Percentiles rank a stretch among this genome's conserved stretches.
Evolutionary conservation across 2,329 filamentous ascomycete genomes (phyloP).

Genomic region (Dothideomycetes sp.): DNA sequence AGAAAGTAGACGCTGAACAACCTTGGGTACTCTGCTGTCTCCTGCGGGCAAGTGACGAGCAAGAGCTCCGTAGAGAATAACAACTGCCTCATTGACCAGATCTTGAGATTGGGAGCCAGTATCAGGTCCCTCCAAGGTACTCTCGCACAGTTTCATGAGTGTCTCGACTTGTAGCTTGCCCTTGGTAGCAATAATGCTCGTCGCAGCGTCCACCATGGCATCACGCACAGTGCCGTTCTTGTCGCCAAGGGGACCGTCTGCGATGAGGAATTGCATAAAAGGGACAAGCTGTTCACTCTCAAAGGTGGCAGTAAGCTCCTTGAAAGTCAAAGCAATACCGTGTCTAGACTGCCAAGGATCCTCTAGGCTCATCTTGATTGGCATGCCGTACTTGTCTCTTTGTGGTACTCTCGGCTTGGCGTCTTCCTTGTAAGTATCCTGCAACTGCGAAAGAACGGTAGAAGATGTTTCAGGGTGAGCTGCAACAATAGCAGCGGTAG

Average conservation of each 20-base stretch:
- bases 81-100: constrained; percentile 89
- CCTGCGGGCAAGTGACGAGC: constrained; percentile 75
- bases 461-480: constrained; percentile 49
- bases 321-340: constrained; percentile 79
- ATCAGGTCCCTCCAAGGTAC: constrained; percentile 74
- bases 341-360: constrained; percentile 90
- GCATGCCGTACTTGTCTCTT: constrained; percentile 90
- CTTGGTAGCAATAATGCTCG: constrained; percentile 66
- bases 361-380: constrained; percentile 71
- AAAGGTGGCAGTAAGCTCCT: constrained; percentile 64
- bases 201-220: constrained; percentile 88
- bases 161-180: constrained; percentile 75
- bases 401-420: constrained; percentile 74
- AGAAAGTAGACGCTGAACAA: constrained; percentile 73
- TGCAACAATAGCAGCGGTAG: constrained; percentile 63
- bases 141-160: constrained; percentile 86
- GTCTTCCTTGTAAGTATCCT: constrained; percentile 63
- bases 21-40: constrained; percentile 78
- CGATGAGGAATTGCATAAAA: constrained; percentile 78
- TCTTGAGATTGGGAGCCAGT: constrained; percentile 73
- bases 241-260: constrained; percentile 79
- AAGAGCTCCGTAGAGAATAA: constrained; percentile 92
- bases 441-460: constrained; percentile 52
- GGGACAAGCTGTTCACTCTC: constrained; percentile 57
- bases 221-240: constrained; percentile 63